Evolutionary conservation across 805 yeast species (phyloP).

Genomic region (Yamadazyma philogaea): DNA sequence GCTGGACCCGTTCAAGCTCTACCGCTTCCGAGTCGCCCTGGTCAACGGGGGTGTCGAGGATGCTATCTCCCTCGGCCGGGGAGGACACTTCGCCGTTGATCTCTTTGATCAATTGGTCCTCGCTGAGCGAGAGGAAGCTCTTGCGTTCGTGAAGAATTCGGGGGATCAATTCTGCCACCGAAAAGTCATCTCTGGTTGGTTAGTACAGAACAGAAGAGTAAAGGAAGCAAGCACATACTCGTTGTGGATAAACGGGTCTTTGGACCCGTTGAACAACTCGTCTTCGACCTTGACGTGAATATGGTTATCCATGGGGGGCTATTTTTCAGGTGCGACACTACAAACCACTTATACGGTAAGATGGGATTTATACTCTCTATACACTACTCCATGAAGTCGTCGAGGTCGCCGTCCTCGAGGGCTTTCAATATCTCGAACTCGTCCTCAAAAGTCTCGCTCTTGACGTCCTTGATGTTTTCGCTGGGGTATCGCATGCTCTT

Average conservation of each 20-base stretch:
- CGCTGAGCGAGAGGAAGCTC: constrained; percentile 57
- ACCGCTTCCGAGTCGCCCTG: constrained; percentile 1
- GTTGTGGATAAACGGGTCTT: constrained; percentile 38
- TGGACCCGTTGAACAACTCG: constrained; percentile 27
- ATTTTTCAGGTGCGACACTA: background rate
- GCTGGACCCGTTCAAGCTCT: constrained; percentile 38
- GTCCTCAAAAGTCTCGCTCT: constrained; percentile 35
- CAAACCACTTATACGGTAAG: background rate
- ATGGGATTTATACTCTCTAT: background rate
- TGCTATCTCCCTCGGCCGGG: constrained; percentile 8
- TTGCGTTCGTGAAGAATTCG: constrained; percentile 57
- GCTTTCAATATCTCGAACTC: constrained; percentile 44
- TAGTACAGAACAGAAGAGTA: constrained; percentile 7
- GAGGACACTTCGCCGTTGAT: constrained; percentile 4
- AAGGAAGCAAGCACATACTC: constrained; percentile 27
- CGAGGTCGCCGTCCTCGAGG: constrained; percentile 55
- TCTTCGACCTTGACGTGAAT: constrained; percentile 20
- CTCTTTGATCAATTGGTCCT: constrained; percentile 49
- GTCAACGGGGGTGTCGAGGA: background rate
- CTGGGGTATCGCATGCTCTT: constrained; percentile 91
- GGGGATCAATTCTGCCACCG: constrained; percentile 56
- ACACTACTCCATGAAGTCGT: constrained; percentile 44
- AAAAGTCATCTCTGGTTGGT: constrained; percentile 34
- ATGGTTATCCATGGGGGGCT: constrained; percentile 3
- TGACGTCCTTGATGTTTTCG: constrained; percentile 25